phyloP scores from a whole-genome alignment of 257 asterid species.

The Striga asiatica region DNA sequence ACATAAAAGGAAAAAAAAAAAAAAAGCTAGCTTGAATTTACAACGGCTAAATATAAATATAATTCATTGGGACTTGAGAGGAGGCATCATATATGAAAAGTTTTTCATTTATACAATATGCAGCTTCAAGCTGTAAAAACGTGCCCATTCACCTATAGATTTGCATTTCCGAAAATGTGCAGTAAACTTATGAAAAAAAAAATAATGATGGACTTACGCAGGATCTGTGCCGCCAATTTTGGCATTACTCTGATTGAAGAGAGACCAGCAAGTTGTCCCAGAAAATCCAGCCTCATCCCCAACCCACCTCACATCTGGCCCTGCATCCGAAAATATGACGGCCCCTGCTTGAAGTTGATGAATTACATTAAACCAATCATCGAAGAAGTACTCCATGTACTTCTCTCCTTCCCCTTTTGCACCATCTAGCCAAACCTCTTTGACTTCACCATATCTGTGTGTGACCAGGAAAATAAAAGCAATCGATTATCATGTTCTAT shows the following conservation, averaged over 20 bases:
- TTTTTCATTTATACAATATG: too few species aligned
- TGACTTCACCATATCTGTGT: conserved; percentile 66
- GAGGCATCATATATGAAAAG: too few species aligned
- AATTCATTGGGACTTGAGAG: too few species aligned
- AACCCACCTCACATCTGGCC: conserved; percentile 91
- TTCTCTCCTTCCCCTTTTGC: conserved; percentile 91
- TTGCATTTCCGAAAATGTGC: too few species aligned
- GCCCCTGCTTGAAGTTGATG: conserved; percentile 84
- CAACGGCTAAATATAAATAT: too few species aligned
- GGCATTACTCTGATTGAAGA: conserved; percentile 50
- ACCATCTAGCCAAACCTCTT: conserved; percentile 75
- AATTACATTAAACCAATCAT: conserved; percentile 70
- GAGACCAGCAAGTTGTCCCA: conserved; percentile 89
- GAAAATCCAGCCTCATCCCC: conserved; percentile 82
- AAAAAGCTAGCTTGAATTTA: too few species aligned
- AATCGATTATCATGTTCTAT: too few species aligned
- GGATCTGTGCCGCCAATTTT: conserved; percentile 49
- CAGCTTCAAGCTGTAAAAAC: too few species aligned
- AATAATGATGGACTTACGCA: conserved; percentile 35
- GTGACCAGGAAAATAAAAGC: background rate
- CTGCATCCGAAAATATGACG: conserved; percentile 78
- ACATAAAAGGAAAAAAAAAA: too few species aligned
- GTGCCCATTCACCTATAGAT: too few species aligned
- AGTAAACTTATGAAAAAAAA: background rate
- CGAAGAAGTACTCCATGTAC: conserved; percentile 85